Percentiles rank a stretch among this genome's conserved stretches.
phyloP scores from a whole-genome alignment of 2,329 filamentous ascomycete genomes.

The Pseudocercospora fuligena region DNA sequence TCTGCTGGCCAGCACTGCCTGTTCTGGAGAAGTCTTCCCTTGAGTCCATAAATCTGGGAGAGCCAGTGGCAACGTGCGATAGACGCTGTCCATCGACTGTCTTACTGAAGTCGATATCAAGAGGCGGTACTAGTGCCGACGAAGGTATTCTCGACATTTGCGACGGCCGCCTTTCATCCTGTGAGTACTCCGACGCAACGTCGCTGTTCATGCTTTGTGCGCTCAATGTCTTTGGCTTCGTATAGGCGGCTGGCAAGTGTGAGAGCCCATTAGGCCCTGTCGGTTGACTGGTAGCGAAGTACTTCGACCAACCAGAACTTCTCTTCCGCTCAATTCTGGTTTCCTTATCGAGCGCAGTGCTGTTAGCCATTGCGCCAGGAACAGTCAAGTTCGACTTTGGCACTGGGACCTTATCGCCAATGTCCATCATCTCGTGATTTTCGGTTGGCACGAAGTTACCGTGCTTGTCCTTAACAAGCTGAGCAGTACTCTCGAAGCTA shows the following conservation, averaged over 20 bases:
- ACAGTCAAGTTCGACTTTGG: conserved; percentile 26
- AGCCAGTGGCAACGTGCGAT: conserved; percentile 70
- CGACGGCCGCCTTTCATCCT: conserved; percentile 53
- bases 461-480: conserved; percentile 62
- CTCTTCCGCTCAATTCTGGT: conserved; percentile 53
- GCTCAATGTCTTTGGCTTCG: conserved; percentile 46
- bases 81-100: conserved; percentile 64
- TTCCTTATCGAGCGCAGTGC: conserved; percentile 37
- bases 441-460: conserved; percentile 48
- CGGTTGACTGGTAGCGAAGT: conserved; percentile 43
- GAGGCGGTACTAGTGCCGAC: conserved; percentile 72
- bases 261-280: conserved; percentile 43
- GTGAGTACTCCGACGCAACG: conserved; percentile 49
- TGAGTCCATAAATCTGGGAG: conserved; percentile 70
- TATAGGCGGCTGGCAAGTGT: conserved; percentile 39
- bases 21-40: conserved; percentile 45
- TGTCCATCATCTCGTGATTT: conserved; percentile 52
- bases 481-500: conserved; percentile 65
- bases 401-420: conserved; percentile 45
- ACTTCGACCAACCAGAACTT: conserved; percentile 58
- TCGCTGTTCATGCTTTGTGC: conserved; percentile 46
- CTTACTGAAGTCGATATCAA: conserved; percentile 60
- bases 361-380: conserved; percentile 24
- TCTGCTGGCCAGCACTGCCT: conserved; percentile 31
- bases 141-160: conserved; percentile 48